Evolutionary conservation across 179 eudicot genomes (phyloP), one percentile per base, ranked within the genome.

Genomic region (Spergularia azorica): DNA sequence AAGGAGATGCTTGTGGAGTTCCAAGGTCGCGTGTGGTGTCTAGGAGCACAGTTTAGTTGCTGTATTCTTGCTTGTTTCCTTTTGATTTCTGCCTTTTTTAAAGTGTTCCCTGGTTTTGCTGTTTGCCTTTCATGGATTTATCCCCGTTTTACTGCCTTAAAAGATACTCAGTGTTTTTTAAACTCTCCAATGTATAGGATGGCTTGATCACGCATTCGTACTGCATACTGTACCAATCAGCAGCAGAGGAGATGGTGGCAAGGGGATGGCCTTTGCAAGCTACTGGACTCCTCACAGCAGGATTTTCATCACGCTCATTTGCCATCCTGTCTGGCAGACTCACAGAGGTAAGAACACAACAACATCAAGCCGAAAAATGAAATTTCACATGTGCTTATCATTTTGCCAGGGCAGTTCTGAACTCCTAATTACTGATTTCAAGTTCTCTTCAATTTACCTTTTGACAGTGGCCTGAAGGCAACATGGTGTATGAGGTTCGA

Each of bases 221-320:
- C 18, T 88, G 92, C 77, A 72, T 64, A 10, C 7, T 93, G 78
- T 85, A 88, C 75, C 71, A 84, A 60, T 88, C 92, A 54, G 77
- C 81, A 46, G 56, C 83, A 8, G 97, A 91, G 76, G 92, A 92
- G 71, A 89, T 91, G 68, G 79, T 83, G 63, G 68, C 89, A 59
- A 87, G 94, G 92, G 97, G 97, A 61, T 92, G 97, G 97, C 96
- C 97, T 62, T 63, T 91, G 86, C 94, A 83, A 73, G 89, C 88
- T 51, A 80, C 91, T 75, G 96, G 96, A 26, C 78, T 93, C 79
- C 86, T 93, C 39, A 85, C 88, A n/a, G 82, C 97, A 43, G 89
- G 70, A n/a, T 87, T 89, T 72, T 88, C 91, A 18, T 80, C 87
- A 0, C 82, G 87, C 12, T 88, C 90, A 15, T 89, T 87, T 61